phyloP scores from a whole-genome alignment of 129 eudicot genomes.

The Tagetes erecta region DNA sequence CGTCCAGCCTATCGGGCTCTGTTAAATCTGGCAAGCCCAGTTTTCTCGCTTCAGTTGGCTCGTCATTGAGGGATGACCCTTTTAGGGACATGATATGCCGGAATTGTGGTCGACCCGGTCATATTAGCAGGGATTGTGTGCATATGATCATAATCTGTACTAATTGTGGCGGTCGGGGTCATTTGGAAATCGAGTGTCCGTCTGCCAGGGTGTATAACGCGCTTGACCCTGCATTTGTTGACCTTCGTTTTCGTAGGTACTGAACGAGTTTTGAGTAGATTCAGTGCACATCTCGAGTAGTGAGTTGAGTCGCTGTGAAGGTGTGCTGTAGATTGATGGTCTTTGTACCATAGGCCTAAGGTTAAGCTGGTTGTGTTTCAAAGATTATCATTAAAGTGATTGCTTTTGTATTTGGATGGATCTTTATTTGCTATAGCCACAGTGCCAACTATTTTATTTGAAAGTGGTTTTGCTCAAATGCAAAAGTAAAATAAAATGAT shows the following conservation, averaged over 20 bases:
- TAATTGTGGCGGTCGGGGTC: constrained; percentile 76
- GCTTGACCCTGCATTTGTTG: constrained; percentile 31
- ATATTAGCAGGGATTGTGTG: constrained; percentile 64
- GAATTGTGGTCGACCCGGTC: constrained; percentile 64
- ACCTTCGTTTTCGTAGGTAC: constrained; percentile 35
- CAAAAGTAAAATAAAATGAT: not conserved
- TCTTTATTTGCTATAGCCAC: constrained; percentile 11
- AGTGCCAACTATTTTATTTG: constrained; percentile 7
- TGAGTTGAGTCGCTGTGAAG: not conserved
- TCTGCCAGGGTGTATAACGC: constrained; percentile 48
- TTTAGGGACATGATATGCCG: constrained; percentile 59
- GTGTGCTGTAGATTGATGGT: not conserved
- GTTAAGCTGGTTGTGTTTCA: not conserved
- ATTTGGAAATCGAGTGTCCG: constrained; percentile 63
- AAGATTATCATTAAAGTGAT: constrained; percentile 3
- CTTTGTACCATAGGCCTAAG: constrained; percentile 1
- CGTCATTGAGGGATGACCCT: constrained; percentile 48
- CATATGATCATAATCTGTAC: constrained; percentile 47
- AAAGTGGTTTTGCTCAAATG: not conserved
- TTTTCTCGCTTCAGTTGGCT: constrained; percentile 23
- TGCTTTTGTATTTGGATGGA: constrained; percentile 17
- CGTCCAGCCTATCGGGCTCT: constrained; percentile 2
- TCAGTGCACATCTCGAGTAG: not conserved
- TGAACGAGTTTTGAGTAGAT: constrained; percentile 8
- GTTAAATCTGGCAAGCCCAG: constrained; percentile 11